Evolutionary conservation across 2,329 filamentous ascomycete genomes (phyloP).

Genomic region (Biscogniauxia mediterranea): DNA sequence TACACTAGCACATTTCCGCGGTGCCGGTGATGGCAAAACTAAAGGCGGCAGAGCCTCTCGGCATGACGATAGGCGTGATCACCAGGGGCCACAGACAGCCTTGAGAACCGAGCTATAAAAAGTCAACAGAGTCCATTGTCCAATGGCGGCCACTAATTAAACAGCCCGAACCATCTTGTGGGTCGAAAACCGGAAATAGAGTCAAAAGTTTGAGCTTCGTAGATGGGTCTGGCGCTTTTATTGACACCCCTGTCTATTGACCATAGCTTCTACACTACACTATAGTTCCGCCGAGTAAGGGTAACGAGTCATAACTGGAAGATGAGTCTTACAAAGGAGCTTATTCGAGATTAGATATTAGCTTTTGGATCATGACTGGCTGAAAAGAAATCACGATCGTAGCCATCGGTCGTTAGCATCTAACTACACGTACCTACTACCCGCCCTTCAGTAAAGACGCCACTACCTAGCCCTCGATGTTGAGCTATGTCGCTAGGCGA

Average conservation of each 20-base stretch:
- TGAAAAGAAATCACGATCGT: too few relatives aligned
- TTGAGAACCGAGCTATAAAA: background rate
- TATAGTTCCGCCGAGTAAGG: background rate
- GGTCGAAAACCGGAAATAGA: background rate
- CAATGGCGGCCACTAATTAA: background rate
- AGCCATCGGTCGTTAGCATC: too few relatives aligned
- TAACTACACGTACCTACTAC: too few relatives aligned
- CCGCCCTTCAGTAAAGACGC: too few relatives aligned
- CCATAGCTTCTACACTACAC: background rate
- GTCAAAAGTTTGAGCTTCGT: conserved; percentile 1
- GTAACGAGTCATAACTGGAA: background rate
- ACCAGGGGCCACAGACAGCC: background rate
- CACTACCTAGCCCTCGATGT: too few relatives aligned
- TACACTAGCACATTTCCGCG: background rate
- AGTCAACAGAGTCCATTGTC: conserved; percentile 1
- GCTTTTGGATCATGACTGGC: too few relatives aligned
- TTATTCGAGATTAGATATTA: background rate
- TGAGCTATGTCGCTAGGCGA: background rate
- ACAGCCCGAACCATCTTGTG: background rate
- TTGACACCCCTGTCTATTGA: background rate
- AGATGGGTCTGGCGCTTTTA: background rate
- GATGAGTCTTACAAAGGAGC: background rate
- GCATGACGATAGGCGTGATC: background rate
- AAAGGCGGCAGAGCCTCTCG: background rate
- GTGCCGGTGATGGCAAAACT: background rate